Percentiles rank a stretch among this genome's conserved stretches.
Evolutionary conservation across 1,139 yeast genomes (phyloP).

Genomic region (Geotrichum reessii): DNA sequence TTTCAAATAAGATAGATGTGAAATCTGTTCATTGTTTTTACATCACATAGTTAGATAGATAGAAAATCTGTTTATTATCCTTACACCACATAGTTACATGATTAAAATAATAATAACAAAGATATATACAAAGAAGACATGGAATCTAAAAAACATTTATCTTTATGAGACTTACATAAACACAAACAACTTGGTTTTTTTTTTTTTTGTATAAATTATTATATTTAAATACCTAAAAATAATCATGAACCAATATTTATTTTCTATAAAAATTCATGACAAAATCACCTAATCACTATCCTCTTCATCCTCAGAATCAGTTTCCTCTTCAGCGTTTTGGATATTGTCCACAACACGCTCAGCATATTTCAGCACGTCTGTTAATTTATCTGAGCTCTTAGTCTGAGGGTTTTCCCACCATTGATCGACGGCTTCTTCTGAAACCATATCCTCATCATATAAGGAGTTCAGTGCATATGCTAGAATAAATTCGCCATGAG

Average conservation of each 20-base stretch:
- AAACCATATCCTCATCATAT: constrained; percentile 74
- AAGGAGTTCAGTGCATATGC: constrained; percentile 61
- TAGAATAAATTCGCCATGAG: constrained; percentile 46
- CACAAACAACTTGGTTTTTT: too few relatives aligned
- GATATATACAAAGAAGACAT: too few relatives aligned
- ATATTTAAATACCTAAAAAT: not conserved
- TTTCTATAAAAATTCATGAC: not conserved
- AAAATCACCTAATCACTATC: constrained; percentile 33
- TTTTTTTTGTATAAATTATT: too few relatives aligned
- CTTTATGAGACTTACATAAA: too few relatives aligned
- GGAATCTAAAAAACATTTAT: too few relatives aligned
- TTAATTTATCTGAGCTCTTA: constrained; percentile 42
- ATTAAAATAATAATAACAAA: too few relatives aligned
- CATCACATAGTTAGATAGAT: too few relatives aligned
- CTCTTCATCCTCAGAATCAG: constrained; percentile 38
- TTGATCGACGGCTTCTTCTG: constrained; percentile 67
- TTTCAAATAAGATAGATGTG: too few relatives aligned
- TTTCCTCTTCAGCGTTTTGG: constrained; percentile 79
- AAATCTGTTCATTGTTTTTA: too few relatives aligned
- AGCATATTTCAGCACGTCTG: constrained; percentile 51
- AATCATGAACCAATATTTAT: not conserved
- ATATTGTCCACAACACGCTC: constrained; percentile 83
- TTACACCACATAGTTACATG: too few relatives aligned
- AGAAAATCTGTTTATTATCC: too few relatives aligned
- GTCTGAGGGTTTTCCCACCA: constrained; percentile 68